These are phyloP conservation scores for Dictyostelium discoideum DNA, from an alignment of 78 protist species.

Conservation along the genomic window dicty_2.7 NC_007091.3:2943501-2944000, in stretches of 20 bases:
- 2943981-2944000: constrained; percentile 28
- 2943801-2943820: constrained; percentile 18
- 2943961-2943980: constrained; percentile 43
- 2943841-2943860: constrained; percentile 9
- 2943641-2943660: constrained; percentile 9
- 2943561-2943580: neutral
- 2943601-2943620: neutral
- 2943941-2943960: constrained; percentile 68
- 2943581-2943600: neutral
- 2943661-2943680: constrained; percentile 6
- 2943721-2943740: neutral
- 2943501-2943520: neutral
- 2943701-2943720: neutral
- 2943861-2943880: constrained; percentile 53
- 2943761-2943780: neutral
- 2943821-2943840: neutral
- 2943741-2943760: neutral
- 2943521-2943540: neutral
- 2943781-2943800: neutral
- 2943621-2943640: neutral
- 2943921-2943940: constrained; percentile 61
- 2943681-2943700: neutral
- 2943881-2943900: constrained; percentile 27
- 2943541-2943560: neutral
- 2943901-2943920: constrained; percentile 60